Percentiles rank a stretch among this genome's conserved stretches.
phyloP scores from a whole-genome alignment of 192 early-diverging fungal genomes.

The Coemansia sp. region DNA sequence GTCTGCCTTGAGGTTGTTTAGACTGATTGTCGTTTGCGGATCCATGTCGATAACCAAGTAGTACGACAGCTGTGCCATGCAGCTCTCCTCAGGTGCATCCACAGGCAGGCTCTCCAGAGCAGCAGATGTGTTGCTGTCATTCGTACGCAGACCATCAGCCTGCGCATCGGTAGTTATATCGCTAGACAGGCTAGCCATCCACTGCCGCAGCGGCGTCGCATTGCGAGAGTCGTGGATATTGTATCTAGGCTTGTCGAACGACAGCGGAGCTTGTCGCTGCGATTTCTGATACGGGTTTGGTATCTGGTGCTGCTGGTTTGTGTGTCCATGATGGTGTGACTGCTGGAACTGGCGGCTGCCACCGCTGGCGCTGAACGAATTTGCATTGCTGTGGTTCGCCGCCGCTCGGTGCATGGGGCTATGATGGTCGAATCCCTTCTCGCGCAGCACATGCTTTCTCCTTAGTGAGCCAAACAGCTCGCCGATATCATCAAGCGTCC shows the following conservation, averaged over 20 bases:
- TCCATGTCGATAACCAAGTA: conserved; percentile 50
- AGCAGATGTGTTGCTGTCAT: neutral
- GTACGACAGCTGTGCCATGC: conserved; percentile 35
- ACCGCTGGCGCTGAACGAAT: neutral
- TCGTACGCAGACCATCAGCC: conserved; percentile 14
- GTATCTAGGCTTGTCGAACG: neutral
- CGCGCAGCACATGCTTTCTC: neutral
- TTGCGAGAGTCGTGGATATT: neutral
- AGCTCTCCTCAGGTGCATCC: neutral
- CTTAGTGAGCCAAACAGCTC: conserved; percentile 17
- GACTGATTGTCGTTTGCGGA: conserved; percentile 36
- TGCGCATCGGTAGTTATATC: conserved; percentile 20
- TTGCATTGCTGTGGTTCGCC: neutral
- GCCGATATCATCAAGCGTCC: conserved; percentile 30
- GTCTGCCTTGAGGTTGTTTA: conserved; percentile 22
- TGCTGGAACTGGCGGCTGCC: neutral
- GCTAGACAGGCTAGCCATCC: conserved; percentile 40
- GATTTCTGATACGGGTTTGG: neutral
- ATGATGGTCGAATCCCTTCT: neutral
- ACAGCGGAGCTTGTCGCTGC: neutral
- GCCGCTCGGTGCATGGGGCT: neutral
- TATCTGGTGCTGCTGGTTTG: neutral
- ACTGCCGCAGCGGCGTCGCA: conserved; percentile 22
- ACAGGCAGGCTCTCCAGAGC: neutral
- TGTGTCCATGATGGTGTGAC: neutral